A percentile compares a stretch with the other conserved stretches of the same genome.
These are phyloP conservation scores for Auricularia sp. DNA, from an alignment of 768 basidiomycete species.

Conservation along the genomic window DNA sequence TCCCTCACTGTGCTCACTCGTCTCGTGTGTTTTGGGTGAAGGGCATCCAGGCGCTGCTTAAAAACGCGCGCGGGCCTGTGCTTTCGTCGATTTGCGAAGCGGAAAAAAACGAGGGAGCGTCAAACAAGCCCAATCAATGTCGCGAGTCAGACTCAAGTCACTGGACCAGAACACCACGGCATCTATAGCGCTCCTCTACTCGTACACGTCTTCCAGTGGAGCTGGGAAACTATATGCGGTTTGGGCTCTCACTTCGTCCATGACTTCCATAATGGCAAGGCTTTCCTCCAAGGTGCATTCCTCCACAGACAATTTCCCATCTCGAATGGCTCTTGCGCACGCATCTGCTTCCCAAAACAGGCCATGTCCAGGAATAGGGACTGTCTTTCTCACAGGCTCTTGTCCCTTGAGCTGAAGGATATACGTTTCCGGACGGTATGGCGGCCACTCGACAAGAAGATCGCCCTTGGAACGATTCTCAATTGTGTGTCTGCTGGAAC, in stretches of 20 bases:
- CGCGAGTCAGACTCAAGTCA: background rate
- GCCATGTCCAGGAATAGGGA: conserved; percentile 9
- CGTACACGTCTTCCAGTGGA: background rate
- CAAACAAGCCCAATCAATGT: background rate
- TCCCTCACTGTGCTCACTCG: background rate
- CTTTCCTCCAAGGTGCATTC: conserved; percentile 10
- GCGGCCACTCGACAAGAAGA: conserved; percentile 4
- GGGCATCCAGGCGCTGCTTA: conserved; percentile 1
- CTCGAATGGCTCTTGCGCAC: conserved; percentile 13
- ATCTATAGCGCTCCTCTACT: background rate
- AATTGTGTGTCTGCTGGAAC: background rate
- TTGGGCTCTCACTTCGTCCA: conserved; percentile 11
- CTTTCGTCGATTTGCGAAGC: background rate
- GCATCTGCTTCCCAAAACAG: conserved; percentile 15
- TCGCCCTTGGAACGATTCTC: conserved; percentile 9
- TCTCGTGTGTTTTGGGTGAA: conserved; percentile 3
- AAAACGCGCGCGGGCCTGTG: background rate
- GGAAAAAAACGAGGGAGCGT: background rate
- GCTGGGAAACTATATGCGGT: background rate
- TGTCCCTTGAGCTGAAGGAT: conserved; percentile 6
- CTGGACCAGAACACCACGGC: background rate
- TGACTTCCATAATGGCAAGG: conserved; percentile 9
- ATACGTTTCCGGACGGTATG: conserved; percentile 10
- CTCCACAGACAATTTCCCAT: conserved; percentile 11
- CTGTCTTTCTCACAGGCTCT: conserved; percentile 3